Conservation (phyloP, 352 stramenopile genomes). For the Saprolegnia parasitica region DNA sequence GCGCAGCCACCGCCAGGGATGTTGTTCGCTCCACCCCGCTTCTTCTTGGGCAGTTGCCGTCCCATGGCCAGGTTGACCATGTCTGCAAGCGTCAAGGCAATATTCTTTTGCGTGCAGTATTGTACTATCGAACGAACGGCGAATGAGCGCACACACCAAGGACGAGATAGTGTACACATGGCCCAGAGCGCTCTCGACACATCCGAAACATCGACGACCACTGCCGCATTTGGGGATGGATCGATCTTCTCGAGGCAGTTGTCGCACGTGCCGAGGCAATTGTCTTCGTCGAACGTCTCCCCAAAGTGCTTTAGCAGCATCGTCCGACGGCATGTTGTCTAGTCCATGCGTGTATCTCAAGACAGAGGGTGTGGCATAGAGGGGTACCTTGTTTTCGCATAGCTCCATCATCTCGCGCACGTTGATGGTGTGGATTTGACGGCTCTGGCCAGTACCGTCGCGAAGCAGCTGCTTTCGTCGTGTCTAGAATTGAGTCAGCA, state of each 20-base stretch:
- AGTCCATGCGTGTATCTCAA: not conserved
- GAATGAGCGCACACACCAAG: not conserved
- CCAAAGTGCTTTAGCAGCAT: slow-evolving; percentile 25
- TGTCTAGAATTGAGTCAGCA: not conserved
- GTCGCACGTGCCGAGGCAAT: slow-evolving; percentile 16
- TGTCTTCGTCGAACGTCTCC: slow-evolving; percentile 3
- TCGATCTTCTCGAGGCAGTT: slow-evolving; percentile 9
- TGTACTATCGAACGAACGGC: not conserved
- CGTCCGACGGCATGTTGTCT: slow-evolving; percentile 18
- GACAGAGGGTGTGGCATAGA: not conserved
- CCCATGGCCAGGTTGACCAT: slow-evolving; percentile 15
- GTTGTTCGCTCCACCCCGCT: not conserved
- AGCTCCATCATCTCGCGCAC: slow-evolving; percentile 22
- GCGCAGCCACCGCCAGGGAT: slow-evolving; percentile 2
- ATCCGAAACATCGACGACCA: slow-evolving; percentile 3
- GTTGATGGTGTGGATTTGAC: slow-evolving; percentile 17
- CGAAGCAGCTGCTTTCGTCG: not conserved
- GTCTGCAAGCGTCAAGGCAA: not conserved
- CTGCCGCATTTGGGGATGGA: not conserved
- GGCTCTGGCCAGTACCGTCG: not conserved
- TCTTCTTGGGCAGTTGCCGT: slow-evolving; percentile 9
- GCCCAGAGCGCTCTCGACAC: slow-evolving; percentile 14
- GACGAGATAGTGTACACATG: slow-evolving; percentile 4
- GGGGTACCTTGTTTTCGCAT: slow-evolving; percentile 20
- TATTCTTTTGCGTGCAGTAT: slow-evolving; percentile 14